Percentiles rank a stretch among this genome's conserved stretches.
These are phyloP conservation scores for Candida manassasensis DNA, from an alignment of 805 yeast genomes.

Conservation along the genomic window DNA sequence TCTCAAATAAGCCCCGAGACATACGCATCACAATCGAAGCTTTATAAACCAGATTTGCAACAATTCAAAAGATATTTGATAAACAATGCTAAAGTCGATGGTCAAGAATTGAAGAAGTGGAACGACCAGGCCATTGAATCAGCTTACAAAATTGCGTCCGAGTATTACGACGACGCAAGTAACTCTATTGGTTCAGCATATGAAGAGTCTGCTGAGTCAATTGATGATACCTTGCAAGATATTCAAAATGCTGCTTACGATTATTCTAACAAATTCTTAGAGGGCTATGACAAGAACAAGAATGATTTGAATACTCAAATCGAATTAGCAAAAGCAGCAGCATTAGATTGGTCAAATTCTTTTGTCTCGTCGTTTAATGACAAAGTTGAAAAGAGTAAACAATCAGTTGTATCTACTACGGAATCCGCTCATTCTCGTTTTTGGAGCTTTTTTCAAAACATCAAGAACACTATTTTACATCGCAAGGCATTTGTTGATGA, in stretches of 20 bases:
- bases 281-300: constrained; percentile 8
- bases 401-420: constrained; percentile 5
- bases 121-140: constrained; percentile 14
- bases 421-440: constrained; percentile 3
- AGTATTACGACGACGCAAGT: constrained; percentile 19
- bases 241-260: constrained; percentile 16
- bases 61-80: constrained; percentile 16
- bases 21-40: constrained; percentile 15
- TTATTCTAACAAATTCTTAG: constrained; percentile 12
- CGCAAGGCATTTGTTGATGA: constrained; percentile 1
- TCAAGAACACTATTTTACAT: constrained; percentile 1
- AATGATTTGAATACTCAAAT: constrained; percentile 8
- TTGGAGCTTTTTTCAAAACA: constrained; percentile 3
- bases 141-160: constrained; percentile 13
- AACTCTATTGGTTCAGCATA: constrained; percentile 9
- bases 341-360: constrained; percentile 10
- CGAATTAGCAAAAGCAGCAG: constrained; percentile 12
- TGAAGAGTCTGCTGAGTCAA: constrained; percentile 7
- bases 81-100: constrained; percentile 13
- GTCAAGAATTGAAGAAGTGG: constrained; percentile 10
- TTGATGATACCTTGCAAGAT: constrained; percentile 15
- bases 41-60: constrained; percentile 15
- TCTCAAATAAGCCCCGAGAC: constrained; percentile 7
- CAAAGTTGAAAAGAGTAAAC: constrained; percentile 5
- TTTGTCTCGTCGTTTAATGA: constrained; percentile 8